Percentiles rank a stretch among this genome's conserved stretches.
These are phyloP conservation scores for Amphichorda felina DNA, from an alignment of 2,329 filamentous ascomycete species.

Conservation along the genomic window DNA sequence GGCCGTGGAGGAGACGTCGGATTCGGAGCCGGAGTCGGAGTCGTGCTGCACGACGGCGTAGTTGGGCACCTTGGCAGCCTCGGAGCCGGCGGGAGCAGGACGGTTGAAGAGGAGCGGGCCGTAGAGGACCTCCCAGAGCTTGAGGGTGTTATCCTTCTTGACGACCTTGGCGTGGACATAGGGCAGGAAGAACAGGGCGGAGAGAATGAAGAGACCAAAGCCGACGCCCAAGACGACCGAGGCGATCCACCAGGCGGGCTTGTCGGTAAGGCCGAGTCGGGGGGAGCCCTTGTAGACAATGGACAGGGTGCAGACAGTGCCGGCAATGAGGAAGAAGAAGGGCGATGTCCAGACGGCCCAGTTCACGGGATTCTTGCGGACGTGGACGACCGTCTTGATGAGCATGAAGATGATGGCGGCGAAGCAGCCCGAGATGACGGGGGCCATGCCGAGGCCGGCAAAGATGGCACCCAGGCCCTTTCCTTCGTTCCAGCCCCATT, in stretches of 20 bases:
- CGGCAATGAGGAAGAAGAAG: slow-evolving; percentile 13
- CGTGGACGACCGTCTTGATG: slow-evolving; percentile 31
- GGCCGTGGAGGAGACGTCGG: neutral
- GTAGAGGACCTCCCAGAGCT: slow-evolving; percentile 18
- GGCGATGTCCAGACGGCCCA: slow-evolving; percentile 9
- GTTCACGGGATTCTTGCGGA: slow-evolving; percentile 8
- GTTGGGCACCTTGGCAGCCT: slow-evolving; percentile 13
- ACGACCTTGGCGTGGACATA: slow-evolving; percentile 20
- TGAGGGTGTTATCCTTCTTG: slow-evolving; percentile 17
- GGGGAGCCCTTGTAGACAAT: slow-evolving; percentile 9
- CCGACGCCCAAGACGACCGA: slow-evolving; percentile 17
- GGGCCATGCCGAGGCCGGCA: slow-evolving; percentile 10
- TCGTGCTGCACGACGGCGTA: slow-evolving; percentile 33
- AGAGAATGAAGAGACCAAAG: slow-evolving; percentile 14
- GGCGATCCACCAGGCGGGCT: slow-evolving; percentile 18
- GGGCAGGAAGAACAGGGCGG: slow-evolving; percentile 21
- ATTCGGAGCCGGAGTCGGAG: slow-evolving; percentile 18
- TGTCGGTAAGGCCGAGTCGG: slow-evolving; percentile 12
- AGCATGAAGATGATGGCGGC: slow-evolving; percentile 54
- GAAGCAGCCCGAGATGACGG: slow-evolving; percentile 24
- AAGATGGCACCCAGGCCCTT: slow-evolving; percentile 11
- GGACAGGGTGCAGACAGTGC: slow-evolving; percentile 9
- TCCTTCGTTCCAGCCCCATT: slow-evolving; percentile 9
- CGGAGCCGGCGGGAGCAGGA: slow-evolving; percentile 19
- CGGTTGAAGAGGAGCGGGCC: slow-evolving; percentile 20